Conservation (phyloP, 129 eudicot genomes). For the Ambrosia artemisiifolia region DNA sequence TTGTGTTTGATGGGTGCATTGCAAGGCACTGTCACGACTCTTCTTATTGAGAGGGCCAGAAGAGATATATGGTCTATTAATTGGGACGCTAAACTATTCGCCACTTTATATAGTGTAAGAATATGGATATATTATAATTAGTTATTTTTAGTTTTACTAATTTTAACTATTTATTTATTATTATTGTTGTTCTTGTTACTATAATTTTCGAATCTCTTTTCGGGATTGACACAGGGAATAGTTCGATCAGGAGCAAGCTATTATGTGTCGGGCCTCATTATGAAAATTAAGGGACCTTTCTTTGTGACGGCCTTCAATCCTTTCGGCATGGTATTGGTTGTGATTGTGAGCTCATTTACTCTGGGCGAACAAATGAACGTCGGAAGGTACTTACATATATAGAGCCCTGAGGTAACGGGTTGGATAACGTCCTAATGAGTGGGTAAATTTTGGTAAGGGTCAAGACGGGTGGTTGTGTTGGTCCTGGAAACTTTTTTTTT, state of each 20-base stretch:
- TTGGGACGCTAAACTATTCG: conserved; percentile 57
- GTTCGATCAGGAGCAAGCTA: conserved; percentile 56
- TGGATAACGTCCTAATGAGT: neutral
- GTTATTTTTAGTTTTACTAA: neutral
- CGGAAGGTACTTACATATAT: conserved; percentile 37
- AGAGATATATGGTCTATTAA: conserved; percentile 50
- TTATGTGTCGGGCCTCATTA: conserved; percentile 49
- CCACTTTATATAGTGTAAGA: conserved; percentile 63
- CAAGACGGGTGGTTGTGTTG: neutral
- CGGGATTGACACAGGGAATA: conserved; percentile 42
- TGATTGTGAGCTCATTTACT: conserved; percentile 49
- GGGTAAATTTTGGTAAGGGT: neutral
- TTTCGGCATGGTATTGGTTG: conserved; percentile 55
- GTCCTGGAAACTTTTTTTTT: neutral
- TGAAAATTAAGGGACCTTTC: conserved; percentile 58
- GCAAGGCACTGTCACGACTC: conserved; percentile 52
- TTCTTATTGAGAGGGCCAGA: conserved; percentile 50
- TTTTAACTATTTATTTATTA: too few relatives aligned
- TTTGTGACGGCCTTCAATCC: conserved; percentile 68
- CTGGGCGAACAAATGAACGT: conserved; percentile 45
- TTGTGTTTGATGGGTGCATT: conserved; percentile 60
- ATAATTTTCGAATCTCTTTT: neutral
- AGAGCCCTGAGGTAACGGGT: neutral
- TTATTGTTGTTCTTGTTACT: too few relatives aligned
- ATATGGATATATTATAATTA: neutral